Evolutionary conservation across 169 alveolate genomes (phyloP).

Genomic region (Plasmodium fragile): DNA sequence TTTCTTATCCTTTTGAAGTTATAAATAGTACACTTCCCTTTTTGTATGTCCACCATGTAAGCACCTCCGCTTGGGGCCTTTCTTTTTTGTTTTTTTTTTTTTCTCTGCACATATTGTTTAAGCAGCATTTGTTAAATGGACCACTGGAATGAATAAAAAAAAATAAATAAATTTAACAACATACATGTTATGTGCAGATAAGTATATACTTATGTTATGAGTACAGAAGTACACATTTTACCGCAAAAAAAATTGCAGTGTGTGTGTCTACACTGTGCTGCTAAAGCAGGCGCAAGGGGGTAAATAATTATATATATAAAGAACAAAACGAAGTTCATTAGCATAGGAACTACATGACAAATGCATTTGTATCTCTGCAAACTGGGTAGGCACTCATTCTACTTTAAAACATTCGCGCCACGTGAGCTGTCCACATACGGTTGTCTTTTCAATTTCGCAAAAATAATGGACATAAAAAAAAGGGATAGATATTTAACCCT

Average conservation of each 20-base stretch:
- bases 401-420: not conserved
- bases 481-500: not conserved
- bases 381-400: not conserved
- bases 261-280: not conserved
- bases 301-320: too few species aligned
- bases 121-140: not conserved
- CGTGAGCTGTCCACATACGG: not conserved
- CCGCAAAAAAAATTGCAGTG: not conserved
- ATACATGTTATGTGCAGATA: not conserved
- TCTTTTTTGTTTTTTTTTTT: too few species aligned
- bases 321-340: not conserved
- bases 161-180: not conserved
- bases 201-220: not conserved
- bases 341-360: not conserved
- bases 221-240: not conserved
- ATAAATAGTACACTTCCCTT: not conserved
- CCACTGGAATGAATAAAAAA: not conserved
- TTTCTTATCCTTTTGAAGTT: not conserved
- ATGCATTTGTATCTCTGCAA: not conserved
- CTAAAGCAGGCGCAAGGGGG: not conserved
- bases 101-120: not conserved
- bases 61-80: not conserved
- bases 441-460: not conserved
- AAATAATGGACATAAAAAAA: not conserved
- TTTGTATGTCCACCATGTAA: not conserved